Conservation (phyloP, 2,329 filamentous ascomycete species). For the Monosporascus sp. region DNA sequence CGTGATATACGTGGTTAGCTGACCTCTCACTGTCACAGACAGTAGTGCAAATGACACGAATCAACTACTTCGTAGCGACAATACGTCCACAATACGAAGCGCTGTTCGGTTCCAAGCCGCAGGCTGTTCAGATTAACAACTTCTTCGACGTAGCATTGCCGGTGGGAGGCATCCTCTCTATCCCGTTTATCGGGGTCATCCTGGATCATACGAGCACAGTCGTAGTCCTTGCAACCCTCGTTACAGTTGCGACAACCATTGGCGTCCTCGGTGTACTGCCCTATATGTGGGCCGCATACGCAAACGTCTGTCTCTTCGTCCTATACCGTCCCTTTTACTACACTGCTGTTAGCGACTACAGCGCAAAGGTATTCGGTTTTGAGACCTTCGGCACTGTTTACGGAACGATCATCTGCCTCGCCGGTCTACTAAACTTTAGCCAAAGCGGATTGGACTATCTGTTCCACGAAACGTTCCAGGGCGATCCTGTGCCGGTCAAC, state of each 20-base stretch:
- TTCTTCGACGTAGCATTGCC: slow-evolving; percentile 86
- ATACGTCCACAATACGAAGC: slow-evolving; percentile 76
- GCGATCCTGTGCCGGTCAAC: slow-evolving; percentile 75
- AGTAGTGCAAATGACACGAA: slow-evolving; percentile 68
- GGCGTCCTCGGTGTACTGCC: slow-evolving; percentile 73
- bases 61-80: slow-evolving; percentile 92
- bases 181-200: slow-evolving; percentile 78
- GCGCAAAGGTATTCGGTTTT: slow-evolving; percentile 89
- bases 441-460: slow-evolving; percentile 76
- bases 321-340: slow-evolving; percentile 87
- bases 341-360: slow-evolving; percentile 83
- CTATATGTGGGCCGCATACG: slow-evolving; percentile 64
- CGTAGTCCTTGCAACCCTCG: slow-evolving; percentile 65
- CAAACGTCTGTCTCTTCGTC: slow-evolving; percentile 73
- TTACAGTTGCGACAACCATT: slow-evolving; percentile 66
- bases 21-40: slow-evolving; percentile 36
- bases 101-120: slow-evolving; percentile 57
- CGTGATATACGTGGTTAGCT: neutral
- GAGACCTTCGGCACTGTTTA: slow-evolving; percentile 92
- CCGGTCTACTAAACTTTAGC: slow-evolving; percentile 77
- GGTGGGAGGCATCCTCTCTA: slow-evolving; percentile 74
- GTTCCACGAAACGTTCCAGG: slow-evolving; percentile 66
- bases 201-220: slow-evolving; percentile 73
- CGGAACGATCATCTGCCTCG: slow-evolving; percentile 80
- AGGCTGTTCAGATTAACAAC: slow-evolving; percentile 68